phyloP scores from a whole-genome alignment of 176 grass and related monocot species.

The Rhynchospora pubera region DNA sequence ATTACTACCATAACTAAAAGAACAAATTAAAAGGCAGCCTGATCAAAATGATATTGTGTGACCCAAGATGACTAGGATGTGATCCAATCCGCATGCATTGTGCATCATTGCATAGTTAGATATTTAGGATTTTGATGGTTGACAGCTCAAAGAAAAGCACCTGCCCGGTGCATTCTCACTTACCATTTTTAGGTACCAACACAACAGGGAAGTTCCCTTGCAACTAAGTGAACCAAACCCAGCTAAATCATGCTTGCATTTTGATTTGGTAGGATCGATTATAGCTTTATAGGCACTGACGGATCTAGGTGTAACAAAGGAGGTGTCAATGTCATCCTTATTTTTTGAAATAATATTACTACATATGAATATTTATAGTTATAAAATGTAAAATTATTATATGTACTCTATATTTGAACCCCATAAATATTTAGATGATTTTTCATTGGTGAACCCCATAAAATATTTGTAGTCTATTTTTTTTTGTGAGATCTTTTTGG shows the following conservation, averaged over 20 bases:
- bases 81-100: not conserved
- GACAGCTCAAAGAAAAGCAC: conserved; percentile 15
- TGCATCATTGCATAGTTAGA: not conserved
- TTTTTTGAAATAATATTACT: no score
- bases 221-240: not conserved
- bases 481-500: no score
- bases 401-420: no score
- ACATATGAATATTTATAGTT: no score
- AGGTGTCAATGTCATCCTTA: no score
- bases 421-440: no score
- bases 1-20: not conserved
- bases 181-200: not conserved
- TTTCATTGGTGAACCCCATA: no score
- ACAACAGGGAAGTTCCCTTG: not conserved
- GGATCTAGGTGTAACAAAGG: no score
- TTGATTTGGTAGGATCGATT: conserved; percentile 4
- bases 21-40: not conserved
- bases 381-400: no score
- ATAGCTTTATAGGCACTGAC: no score
- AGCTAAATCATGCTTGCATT: not conserved
- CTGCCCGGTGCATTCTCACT: not conserved
- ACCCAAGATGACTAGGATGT: conserved; percentile 17
- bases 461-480: no score
- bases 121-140: conserved; percentile 1
- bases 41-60: not conserved